Evolutionary conservation across 345 rosid genomes (phyloP).

Genomic region (Boechera divaricarpa): DNA sequence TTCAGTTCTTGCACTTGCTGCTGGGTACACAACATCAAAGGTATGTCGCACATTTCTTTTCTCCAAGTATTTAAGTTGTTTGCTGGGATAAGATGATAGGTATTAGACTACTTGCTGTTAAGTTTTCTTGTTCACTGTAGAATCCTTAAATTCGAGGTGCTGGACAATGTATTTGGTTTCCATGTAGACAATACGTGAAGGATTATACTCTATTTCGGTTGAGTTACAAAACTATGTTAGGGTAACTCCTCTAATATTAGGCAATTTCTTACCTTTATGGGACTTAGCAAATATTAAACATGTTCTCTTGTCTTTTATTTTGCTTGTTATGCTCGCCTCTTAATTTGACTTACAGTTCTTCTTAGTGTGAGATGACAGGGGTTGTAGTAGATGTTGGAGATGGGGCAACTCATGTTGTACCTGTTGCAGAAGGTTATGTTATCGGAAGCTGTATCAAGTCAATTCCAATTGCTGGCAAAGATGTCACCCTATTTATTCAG

Average conservation of each 20-base stretch:
- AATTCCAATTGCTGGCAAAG: constrained; percentile 88
- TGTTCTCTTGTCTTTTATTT: constrained; percentile 2
- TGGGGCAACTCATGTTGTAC: constrained; percentile 93
- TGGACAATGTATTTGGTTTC: neutral
- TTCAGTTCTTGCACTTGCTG: constrained; percentile 97
- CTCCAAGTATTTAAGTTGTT: neutral
- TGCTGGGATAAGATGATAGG: neutral
- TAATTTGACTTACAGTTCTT: constrained; percentile 55
- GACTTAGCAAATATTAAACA: constrained; percentile 1
- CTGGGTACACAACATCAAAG: constrained; percentile 96
- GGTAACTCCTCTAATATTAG: neutral
- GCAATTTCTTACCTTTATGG: neutral
- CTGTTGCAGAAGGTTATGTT: constrained; percentile 99
- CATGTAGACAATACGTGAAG: neutral
- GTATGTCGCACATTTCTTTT: constrained; percentile 48
- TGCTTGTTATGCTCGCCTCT: constrained; percentile 20
- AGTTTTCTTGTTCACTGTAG: constrained; percentile 6
- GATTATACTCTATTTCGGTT: neutral
- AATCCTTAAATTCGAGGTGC: neutral
- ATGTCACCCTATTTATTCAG: constrained; percentile 86
- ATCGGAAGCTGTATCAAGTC: constrained; percentile 95
- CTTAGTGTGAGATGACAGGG: constrained; percentile 99
- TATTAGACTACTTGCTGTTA: constrained; percentile 1
- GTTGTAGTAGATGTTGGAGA: constrained; percentile 98
- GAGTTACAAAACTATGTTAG: neutral